Base-by-base conservation (phyloP, 2,329 filamentous ascomycete species). In the Colletotrichum magnum region DNA sequence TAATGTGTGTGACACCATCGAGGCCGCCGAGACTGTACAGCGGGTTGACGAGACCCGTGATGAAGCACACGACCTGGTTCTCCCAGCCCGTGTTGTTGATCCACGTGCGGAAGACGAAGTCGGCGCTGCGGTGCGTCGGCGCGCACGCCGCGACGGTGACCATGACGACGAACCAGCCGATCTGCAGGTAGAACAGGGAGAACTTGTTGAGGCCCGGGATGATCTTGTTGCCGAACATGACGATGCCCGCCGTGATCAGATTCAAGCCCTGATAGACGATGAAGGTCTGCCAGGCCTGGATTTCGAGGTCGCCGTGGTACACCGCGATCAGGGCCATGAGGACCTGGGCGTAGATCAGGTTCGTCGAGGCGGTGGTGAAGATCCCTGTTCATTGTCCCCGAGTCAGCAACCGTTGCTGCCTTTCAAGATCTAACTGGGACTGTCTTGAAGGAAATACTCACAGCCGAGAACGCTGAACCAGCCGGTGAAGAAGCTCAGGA, bases 21-120 rank as follows among this genome's bases (percentile, higher is more conserved):
- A 87, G 75, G 0, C 84, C 83, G 24, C 83, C 82, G 15, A 87
- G 77, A 24, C 80, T 79, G 74, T 84, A 87, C 5, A 84, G 74
- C 0, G 83, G 81, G 67, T 86, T 86, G 2, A 87, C 82, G 4
- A 87, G 74, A 0, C 85, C 85, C 0, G 83, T 84, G 63, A 87
- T 85, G 73, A 87, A 87, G 65, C 80, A 83, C 41, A 87, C 82
- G 1, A 78, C 82, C 62, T 85, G 81, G 64, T 81, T 84, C 41
- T 82, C 76, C 85, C 85, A 87, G 13, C 86, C 85, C 0, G 86
- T 87, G 56, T 85, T 83, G 72, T 87, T 87, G 62, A 85, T 82
- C 79, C 84, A 87, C 2, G 83, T 86, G 45, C 75, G 77, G 73
- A 87, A 88, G 21, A 88, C 86, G 64, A 87, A 87, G n/a, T 82